These are phyloP conservation scores for Pythium myriotylum DNA, from an alignment of 352 stramenopile genomes.

Conservation along the genomic window DNA sequence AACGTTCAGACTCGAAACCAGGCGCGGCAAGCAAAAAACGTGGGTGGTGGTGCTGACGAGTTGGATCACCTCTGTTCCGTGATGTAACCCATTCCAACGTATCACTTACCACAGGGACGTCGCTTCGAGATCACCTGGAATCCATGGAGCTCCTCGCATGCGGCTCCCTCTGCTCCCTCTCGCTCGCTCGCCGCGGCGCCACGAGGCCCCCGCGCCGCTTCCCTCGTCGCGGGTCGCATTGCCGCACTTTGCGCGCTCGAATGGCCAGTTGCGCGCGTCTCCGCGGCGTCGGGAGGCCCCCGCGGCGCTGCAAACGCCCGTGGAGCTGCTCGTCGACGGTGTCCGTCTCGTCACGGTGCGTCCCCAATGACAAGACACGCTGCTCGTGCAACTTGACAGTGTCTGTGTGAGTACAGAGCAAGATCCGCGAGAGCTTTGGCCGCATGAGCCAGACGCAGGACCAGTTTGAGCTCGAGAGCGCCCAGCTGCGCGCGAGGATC, in stretches of 20 bases:
- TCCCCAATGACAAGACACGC: neutral
- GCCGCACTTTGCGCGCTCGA: slow-evolving; percentile 4
- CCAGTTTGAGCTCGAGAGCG: slow-evolving; percentile 18
- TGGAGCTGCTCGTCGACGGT: slow-evolving; percentile 15
- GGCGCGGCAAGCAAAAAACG: no score
- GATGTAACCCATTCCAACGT: neutral
- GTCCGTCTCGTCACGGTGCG: slow-evolving; percentile 21
- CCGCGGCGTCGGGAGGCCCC: neutral
- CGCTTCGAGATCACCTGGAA: slow-evolving; percentile 3
- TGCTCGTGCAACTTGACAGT: no score
- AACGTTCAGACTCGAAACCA: neutral
- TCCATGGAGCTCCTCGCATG: neutral
- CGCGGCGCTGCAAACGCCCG: slow-evolving; percentile 4
- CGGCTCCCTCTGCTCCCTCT: neutral
- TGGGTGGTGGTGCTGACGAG: neutral
- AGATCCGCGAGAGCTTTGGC: slow-evolving; percentile 19
- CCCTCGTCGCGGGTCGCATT: neutral
- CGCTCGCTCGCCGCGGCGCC: neutral
- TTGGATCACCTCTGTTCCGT: slow-evolving; percentile 6
- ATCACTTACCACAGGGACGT: slow-evolving; percentile 2
- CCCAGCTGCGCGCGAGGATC: slow-evolving; percentile 8
- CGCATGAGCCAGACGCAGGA: slow-evolving; percentile 29
- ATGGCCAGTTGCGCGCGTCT: slow-evolving; percentile 5
- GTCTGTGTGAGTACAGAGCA: neutral
- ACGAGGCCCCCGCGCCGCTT: neutral